These are phyloP conservation scores for Geosmithia putterillii DNA, from an alignment of 2,329 filamentous ascomycete genomes.

Conservation along the genomic window DNA sequence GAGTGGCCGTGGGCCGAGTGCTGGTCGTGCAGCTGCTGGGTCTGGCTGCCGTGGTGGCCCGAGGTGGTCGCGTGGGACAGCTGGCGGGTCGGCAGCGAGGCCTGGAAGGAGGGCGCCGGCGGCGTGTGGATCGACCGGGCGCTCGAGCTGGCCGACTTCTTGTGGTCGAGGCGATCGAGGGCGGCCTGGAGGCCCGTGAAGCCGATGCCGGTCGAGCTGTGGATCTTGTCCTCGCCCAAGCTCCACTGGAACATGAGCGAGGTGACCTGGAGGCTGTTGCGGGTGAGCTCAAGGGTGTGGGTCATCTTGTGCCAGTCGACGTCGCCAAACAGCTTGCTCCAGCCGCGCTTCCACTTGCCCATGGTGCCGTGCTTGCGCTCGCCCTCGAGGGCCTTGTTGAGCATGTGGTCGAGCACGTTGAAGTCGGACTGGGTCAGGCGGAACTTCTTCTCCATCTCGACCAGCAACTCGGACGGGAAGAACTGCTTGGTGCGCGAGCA, in stretches of 20 bases:
- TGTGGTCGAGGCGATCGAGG: slow-evolving; percentile 30
- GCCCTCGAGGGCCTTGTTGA: slow-evolving; percentile 47
- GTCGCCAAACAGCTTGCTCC: slow-evolving; percentile 51
- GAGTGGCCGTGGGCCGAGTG: too few species aligned
- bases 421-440: slow-evolving; percentile 49
- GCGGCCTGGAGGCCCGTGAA: slow-evolving; percentile 56
- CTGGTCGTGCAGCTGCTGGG: not conserved
- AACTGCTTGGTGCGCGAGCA: slow-evolving; percentile 34
- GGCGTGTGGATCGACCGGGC: not conserved
- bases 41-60: too few species aligned
- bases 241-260: slow-evolving; percentile 55
- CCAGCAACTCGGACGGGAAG: slow-evolving; percentile 46
- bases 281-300: slow-evolving; percentile 40
- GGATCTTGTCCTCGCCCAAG: slow-evolving; percentile 43
- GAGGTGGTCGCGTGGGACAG: not conserved
- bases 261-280: slow-evolving; percentile 51
- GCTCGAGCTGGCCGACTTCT: not conserved
- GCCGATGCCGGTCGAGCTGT: slow-evolving; percentile 50
- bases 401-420: slow-evolving; percentile 48
- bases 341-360: slow-evolving; percentile 46
- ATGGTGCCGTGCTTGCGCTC: slow-evolving; percentile 46
- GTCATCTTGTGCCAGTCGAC: slow-evolving; percentile 50
- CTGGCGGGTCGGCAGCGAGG: not conserved
- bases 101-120: not conserved
- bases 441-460: slow-evolving; percentile 54